These are phyloP conservation scores for Ganoderma lucidum DNA, from an alignment of 1,284 basidiomycete species.

Conservation along the genomic window DNA sequence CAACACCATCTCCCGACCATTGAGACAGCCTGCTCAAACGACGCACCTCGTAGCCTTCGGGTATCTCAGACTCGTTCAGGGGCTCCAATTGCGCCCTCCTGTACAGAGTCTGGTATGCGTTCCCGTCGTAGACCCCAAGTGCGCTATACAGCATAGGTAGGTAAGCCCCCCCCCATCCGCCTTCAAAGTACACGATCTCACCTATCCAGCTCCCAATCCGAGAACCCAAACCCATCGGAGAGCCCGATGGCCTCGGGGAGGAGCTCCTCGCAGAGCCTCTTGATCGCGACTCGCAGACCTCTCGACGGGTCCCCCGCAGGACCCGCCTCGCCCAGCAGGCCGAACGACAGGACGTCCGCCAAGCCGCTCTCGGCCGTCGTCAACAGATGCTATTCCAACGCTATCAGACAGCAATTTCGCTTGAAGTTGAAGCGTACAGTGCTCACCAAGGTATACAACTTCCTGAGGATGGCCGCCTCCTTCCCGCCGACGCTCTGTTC, in stretches of 20 bases:
- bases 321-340: slow-evolving; percentile 44
- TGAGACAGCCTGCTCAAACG: not conserved
- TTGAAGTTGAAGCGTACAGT: not conserved
- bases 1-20: not conserved
- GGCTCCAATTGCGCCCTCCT: slow-evolving; percentile 70
- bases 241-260: slow-evolving; percentile 76
- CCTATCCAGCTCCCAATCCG: slow-evolving; percentile 82
- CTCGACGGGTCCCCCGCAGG: slow-evolving; percentile 53
- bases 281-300: slow-evolving; percentile 62
- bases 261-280: slow-evolving; percentile 57
- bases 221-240: slow-evolving; percentile 79
- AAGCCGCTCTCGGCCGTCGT: slow-evolving; percentile 63
- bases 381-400: slow-evolving; percentile 61
- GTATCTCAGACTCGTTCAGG: slow-evolving; percentile 61
- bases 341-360: slow-evolving; percentile 65
- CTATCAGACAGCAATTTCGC: too few relatives aligned
- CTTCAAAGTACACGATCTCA: slow-evolving; percentile 40
- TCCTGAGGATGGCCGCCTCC: slow-evolving; percentile 45
- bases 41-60: slow-evolving; percentile 62
- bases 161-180: too few relatives aligned
- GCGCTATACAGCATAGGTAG: slow-evolving; percentile 47
- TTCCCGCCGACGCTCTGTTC: slow-evolving; percentile 35
- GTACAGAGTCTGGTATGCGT: slow-evolving; percentile 77
- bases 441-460: slow-evolving; percentile 58
- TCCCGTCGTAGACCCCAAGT: slow-evolving; percentile 71